Conservation (phyloP, 2,329 filamentous ascomycete genomes). For the Aspergillus bombycis region DNA sequence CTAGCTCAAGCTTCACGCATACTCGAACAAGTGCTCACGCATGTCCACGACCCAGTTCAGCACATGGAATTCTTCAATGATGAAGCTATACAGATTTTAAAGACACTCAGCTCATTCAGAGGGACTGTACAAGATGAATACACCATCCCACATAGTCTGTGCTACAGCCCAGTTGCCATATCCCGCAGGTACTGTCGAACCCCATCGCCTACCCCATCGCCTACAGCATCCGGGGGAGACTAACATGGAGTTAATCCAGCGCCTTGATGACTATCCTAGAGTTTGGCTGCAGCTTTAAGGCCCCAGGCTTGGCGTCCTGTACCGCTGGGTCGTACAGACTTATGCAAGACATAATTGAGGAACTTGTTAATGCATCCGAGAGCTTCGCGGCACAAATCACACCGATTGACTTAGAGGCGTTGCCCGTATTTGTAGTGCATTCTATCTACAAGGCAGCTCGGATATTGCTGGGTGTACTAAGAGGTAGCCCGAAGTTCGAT, state of each 20-base stretch:
- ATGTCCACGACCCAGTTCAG: neutral
- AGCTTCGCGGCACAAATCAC: too few species aligned
- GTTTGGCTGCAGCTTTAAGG: neutral
- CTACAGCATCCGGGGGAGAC: too few species aligned
- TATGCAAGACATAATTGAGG: neutral
- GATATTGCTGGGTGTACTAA: neutral
- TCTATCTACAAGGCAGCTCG: slow-evolving; percentile 1
- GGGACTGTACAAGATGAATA: neutral
- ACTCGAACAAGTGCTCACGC: neutral
- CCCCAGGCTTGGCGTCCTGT: neutral
- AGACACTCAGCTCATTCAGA: neutral
- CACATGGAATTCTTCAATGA: neutral
- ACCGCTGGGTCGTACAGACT: neutral
- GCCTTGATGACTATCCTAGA: neutral
- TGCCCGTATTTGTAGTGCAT: slow-evolving; percentile 1
- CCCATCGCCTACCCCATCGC: too few species aligned
- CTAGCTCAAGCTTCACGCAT: slow-evolving; percentile 3
- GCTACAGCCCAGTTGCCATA: neutral
- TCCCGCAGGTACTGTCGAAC: neutral
- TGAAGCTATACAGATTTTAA: slow-evolving; percentile 3
- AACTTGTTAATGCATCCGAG: neutral
- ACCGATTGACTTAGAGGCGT: neutral
- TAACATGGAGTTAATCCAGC: neutral
- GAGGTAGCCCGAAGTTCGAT: neutral
- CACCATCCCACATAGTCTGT: neutral